Conservation (phyloP, 1,284 basidiomycete genomes). For the Papiliotrema flavescens region DNA sequence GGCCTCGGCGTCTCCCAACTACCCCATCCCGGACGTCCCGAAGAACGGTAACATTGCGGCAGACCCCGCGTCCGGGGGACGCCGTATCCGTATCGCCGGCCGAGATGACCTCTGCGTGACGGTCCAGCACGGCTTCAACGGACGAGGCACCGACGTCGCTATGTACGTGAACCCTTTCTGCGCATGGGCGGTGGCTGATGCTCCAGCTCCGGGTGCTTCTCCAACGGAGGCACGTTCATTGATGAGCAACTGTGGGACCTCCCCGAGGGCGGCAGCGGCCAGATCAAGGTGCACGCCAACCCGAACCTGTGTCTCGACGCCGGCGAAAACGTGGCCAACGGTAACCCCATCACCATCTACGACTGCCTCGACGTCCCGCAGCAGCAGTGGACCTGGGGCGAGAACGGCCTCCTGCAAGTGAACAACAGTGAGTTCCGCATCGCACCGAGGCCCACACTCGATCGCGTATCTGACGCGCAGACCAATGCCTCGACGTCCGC, state of each 20-base stretch:
- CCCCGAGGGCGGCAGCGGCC: neutral
- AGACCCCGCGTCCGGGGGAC: neutral
- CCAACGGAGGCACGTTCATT: neutral
- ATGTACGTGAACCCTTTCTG: too few relatives aligned
- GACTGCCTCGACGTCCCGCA: constrained; percentile 10
- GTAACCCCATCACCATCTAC: constrained; percentile 25
- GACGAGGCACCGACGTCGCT: too few relatives aligned
- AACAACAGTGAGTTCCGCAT: constrained; percentile 6
- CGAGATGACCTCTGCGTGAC: neutral
- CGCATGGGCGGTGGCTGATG: too few relatives aligned
- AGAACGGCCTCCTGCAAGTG: neutral
- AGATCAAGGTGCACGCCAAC: neutral
- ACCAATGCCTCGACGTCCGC: constrained; percentile 9
- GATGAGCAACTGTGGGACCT: neutral
- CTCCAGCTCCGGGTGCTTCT: neutral
- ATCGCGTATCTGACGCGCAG: neutral
- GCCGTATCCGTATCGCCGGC: too few relatives aligned
- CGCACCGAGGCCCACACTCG: too few relatives aligned
- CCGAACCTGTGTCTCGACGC: constrained; percentile 6
- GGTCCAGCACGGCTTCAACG: neutral
- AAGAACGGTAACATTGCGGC: too few relatives aligned
- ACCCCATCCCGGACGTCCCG: neutral
- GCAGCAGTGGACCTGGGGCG: constrained; percentile 15
- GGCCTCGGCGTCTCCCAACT: neutral
- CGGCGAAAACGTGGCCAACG: constrained; percentile 2